A percentile compares a stretch with the other conserved stretches of the same genome.
These are phyloP conservation scores for Parathielavia hyrcaniae DNA, from an alignment of 495 filamentous ascomycete genomes.

Conservation along the genomic window DNA sequence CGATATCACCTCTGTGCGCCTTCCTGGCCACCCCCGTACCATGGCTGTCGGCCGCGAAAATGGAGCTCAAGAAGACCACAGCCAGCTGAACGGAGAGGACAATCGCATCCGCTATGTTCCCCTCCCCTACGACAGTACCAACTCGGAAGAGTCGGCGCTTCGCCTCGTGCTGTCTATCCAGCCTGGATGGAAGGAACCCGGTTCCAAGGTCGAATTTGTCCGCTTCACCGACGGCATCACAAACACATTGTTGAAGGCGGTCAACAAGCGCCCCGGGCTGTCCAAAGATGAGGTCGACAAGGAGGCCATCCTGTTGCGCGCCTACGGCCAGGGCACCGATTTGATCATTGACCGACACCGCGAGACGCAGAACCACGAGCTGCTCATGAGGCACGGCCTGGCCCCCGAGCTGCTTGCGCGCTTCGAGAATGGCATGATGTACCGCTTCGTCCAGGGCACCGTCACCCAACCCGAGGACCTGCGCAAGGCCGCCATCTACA, in stretches of 20 bases:
- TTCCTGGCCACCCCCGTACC: not conserved
- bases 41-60: constrained; percentile 30
- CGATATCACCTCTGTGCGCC: not conserved
- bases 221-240: constrained; percentile 97
- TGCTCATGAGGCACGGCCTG: constrained; percentile 71
- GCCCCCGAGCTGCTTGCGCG: constrained; percentile 84
- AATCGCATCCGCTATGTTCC: constrained; percentile 54
- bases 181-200: constrained; percentile 72
- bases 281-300: constrained; percentile 72
- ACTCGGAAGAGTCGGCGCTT: constrained; percentile 69
- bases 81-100: constrained; percentile 22
- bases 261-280: constrained; percentile 72
- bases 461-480: constrained; percentile 76
- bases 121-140: constrained; percentile 65
- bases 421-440: constrained; percentile 94
- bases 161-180: constrained; percentile 71
- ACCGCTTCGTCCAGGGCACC: constrained; percentile 77
- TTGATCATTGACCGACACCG: constrained; percentile 94
- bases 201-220: constrained; percentile 77
- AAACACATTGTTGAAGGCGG: constrained; percentile 86
- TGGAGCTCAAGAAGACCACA: constrained; percentile 21
- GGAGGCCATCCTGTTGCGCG: constrained; percentile 83
- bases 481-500: constrained; percentile 63
- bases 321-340: constrained; percentile 91
- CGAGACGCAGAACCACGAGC: constrained; percentile 57